Evolutionary conservation across 176 grass and related monocot species (phyloP).

Genomic region (Carex littledalei): DNA sequence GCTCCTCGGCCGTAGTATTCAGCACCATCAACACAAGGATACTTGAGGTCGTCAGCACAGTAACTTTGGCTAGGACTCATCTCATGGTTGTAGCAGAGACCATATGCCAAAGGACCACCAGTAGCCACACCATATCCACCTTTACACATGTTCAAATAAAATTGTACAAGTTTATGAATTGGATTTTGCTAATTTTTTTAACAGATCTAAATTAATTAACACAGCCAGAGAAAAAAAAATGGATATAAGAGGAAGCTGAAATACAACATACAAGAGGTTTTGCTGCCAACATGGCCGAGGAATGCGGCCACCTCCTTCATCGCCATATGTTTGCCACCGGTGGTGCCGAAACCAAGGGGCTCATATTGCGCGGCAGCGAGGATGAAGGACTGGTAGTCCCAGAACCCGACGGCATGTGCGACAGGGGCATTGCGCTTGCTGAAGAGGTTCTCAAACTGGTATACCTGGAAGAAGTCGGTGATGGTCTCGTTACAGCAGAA

Average conservation of each 20-base stretch:
- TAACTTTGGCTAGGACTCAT: slow-evolving; percentile 82
- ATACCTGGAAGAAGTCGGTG: slow-evolving; percentile 66
- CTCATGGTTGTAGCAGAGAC: slow-evolving; percentile 80
- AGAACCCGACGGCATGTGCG: slow-evolving; percentile 67
- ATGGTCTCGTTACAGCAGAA: slow-evolving; percentile 90
- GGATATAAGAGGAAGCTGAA: background rate
- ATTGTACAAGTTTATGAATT: background rate
- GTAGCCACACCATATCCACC: slow-evolving; percentile 53
- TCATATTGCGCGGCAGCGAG: slow-evolving; percentile 50
- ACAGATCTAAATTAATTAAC: background rate
- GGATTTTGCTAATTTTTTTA: background rate
- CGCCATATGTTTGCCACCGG: slow-evolving; percentile 50
- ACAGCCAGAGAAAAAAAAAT: background rate
- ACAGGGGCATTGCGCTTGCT: slow-evolving; percentile 49
- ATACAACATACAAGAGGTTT: slow-evolving; percentile 53
- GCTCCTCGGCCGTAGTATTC: slow-evolving; percentile 79
- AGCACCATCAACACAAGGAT: slow-evolving; percentile 60
- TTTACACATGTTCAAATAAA: slow-evolving; percentile 11
- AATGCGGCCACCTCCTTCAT: slow-evolving; percentile 87
- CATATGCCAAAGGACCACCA: slow-evolving; percentile 61
- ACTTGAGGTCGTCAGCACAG: slow-evolving; percentile 49
- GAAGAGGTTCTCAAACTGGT: slow-evolving; percentile 92
- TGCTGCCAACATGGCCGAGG: slow-evolving; percentile 76
- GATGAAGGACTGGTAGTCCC: slow-evolving; percentile 81
- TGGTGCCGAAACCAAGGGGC: slow-evolving; percentile 79